These are phyloP conservation scores for Umbelopsis isabellina DNA, from an alignment of 192 early-diverging fungal genomes.

Conservation along the genomic window DNA sequence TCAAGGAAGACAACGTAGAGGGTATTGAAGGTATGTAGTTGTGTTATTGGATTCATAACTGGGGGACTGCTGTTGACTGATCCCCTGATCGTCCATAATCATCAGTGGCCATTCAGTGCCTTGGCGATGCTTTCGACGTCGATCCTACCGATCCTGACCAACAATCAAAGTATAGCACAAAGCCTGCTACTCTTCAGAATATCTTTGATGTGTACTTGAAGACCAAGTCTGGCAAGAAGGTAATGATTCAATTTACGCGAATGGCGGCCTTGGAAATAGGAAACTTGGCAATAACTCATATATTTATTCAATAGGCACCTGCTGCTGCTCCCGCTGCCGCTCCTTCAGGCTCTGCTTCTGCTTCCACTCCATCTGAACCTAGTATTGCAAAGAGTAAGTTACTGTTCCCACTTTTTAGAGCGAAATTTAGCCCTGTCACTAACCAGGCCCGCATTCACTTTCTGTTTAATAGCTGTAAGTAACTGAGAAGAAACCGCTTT, in stretches of 20 bases:
- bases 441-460: conserved; percentile 3
- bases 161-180: conserved; percentile 73
- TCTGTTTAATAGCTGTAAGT: conserved; percentile 33
- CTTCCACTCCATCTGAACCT: conserved; percentile 34
- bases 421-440: conserved; percentile 18
- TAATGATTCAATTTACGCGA: conserved; percentile 6
- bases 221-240: conserved; percentile 59
- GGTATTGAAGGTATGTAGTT: conserved; percentile 70
- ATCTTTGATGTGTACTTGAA: conserved; percentile 93
- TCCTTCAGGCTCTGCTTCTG: conserved; percentile 26
- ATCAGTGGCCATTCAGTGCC: conserved; percentile 90
- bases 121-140: conserved; percentile 92
- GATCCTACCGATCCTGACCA: conserved; percentile 72
- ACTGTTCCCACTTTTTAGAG: conserved; percentile 14
- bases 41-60: neutral
- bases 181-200: conserved; percentile 78
- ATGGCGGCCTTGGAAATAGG: neutral
- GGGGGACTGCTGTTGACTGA: neutral
- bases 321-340: conserved; percentile 4
- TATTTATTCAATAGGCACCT: conserved; percentile 17
- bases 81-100: neutral
- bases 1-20: conserved; percentile 78
- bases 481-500: neutral
- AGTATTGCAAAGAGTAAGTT: conserved; percentile 11
- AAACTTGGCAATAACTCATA: neutral